These are phyloP conservation scores for Sphaerosporella brunnea DNA, from an alignment of 495 filamentous ascomycete species.

Conservation along the genomic window DNA sequence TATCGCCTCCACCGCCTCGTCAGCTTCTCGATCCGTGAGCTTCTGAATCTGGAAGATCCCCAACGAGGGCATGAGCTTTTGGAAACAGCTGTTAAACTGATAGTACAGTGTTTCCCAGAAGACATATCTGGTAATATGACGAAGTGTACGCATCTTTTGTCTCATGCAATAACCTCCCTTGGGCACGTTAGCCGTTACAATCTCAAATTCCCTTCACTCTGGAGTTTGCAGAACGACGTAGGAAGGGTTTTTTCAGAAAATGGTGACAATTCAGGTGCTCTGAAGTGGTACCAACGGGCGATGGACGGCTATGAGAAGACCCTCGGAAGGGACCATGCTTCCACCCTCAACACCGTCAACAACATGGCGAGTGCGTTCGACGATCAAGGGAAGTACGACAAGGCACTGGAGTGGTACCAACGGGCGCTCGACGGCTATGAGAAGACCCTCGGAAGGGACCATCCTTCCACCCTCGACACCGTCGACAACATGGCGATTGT, in stretches of 20 bases:
- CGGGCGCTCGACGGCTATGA: slow-evolving; percentile 19
- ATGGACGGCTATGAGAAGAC: slow-evolving; percentile 13
- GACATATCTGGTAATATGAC: not conserved
- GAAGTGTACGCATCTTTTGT: not conserved
- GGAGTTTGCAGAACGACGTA: not conserved
- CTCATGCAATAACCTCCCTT: not conserved
- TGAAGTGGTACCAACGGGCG: slow-evolving; percentile 11
- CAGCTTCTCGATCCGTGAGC: not conserved
- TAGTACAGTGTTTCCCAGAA: not conserved
- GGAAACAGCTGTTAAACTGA: not conserved
- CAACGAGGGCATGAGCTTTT: not conserved
- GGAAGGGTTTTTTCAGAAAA: slow-evolving; percentile 3
- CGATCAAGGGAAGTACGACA: slow-evolving; percentile 6
- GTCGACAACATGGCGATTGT: slow-evolving; percentile 9
- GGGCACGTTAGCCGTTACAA: not conserved
- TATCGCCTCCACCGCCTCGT: slow-evolving; percentile 1
- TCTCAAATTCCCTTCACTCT: slow-evolving; percentile 2
- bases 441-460: slow-evolving; percentile 22
- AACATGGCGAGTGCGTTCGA: slow-evolving; percentile 8
- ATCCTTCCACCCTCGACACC: slow-evolving; percentile 18
- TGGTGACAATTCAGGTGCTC: slow-evolving; percentile 17
- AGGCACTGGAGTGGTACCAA: slow-evolving; percentile 22
- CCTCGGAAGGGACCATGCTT: slow-evolving; percentile 12
- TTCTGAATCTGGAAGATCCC: not conserved
- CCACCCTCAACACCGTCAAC: slow-evolving; percentile 11